Evolutionary conservation across 176 grass and related monocot genomes (phyloP).

Genomic region (Cocos nucifera): DNA sequence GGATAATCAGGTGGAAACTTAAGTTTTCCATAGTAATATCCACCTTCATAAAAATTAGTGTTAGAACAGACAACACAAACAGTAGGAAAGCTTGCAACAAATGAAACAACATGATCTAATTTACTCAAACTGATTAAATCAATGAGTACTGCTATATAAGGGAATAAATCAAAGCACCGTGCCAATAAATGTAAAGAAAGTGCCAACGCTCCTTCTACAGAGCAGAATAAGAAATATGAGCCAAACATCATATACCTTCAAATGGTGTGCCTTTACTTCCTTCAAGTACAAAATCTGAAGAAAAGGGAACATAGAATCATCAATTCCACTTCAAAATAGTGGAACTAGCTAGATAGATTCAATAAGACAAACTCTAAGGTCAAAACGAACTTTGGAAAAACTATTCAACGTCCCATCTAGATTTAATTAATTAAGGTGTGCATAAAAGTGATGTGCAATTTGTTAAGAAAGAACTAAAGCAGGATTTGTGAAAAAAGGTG

Average conservation of each 20-base stretch:
- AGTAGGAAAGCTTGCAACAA: no score
- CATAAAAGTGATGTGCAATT: no score
- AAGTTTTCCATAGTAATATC: conserved; percentile 20
- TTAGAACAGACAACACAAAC: not conserved
- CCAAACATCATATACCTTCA: conserved; percentile 50
- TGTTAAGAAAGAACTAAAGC: no score
- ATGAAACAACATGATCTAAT: no score
- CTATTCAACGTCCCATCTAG: not conserved
- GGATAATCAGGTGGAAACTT: conserved; percentile 23
- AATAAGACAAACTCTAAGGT: not conserved
- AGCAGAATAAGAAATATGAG: no score
- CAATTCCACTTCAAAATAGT: not conserved
- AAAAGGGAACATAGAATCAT: conserved; percentile 9
- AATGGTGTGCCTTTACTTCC: conserved; percentile 93
- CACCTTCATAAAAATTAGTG: conserved; percentile 5
- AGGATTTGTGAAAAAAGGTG: no score
- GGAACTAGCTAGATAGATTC: not conserved
- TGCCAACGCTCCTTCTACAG: no score
- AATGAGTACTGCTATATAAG: no score
- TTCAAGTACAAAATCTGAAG: conserved; percentile 98
- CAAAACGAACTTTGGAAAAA: not conserved
- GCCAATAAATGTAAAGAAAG: no score
- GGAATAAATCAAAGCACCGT: no score
- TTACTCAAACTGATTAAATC: no score
- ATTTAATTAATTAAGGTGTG: no score